A percentile compares a stretch with the other conserved stretches of the same genome.
These are phyloP conservation scores for Vinca minor DNA, from an alignment of 257 asterid species.

Conservation along the genomic window DNA sequence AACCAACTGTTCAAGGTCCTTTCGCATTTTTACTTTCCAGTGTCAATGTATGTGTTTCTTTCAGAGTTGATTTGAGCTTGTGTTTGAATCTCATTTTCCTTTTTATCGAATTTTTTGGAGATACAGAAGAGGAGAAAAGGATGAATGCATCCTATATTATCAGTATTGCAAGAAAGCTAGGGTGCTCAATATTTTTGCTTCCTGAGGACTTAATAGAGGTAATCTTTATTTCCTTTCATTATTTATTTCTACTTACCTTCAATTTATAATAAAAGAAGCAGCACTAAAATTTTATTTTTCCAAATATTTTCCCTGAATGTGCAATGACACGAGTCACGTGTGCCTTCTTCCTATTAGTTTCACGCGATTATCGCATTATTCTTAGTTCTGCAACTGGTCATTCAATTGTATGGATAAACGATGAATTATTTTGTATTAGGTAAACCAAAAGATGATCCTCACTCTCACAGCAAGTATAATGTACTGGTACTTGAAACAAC, in stretches of 20 bases:
- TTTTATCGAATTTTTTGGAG: background rate
- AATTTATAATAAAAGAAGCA: background rate
- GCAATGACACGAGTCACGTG: too few species aligned
- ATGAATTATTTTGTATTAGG: slow-evolving; percentile 20
- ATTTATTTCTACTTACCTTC: slow-evolving; percentile 3
- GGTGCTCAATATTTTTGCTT: slow-evolving; percentile 89
- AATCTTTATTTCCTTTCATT: background rate
- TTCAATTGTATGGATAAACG: background rate
- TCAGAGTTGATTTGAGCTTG: background rate
- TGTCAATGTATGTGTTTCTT: background rate
- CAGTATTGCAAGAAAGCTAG: slow-evolving; percentile 95
- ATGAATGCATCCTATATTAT: slow-evolving; percentile 90
- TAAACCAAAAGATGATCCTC: slow-evolving; percentile 45
- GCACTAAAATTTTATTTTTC: background rate
- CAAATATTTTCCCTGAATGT: background rate
- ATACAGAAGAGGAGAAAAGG: slow-evolving; percentile 72
- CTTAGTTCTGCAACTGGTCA: background rate
- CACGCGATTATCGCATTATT: background rate
- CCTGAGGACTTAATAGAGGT: slow-evolving; percentile 97
- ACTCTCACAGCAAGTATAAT: slow-evolving; percentile 43
- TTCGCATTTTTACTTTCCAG: background rate
- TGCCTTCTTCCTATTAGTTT: too few species aligned
- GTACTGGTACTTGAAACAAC: slow-evolving; percentile 46
- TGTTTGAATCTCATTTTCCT: background rate
- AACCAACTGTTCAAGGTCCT: background rate